Evolutionary conservation across 192 early-diverging fungal species (phyloP).

Genomic region (Spinellus fusiger): DNA sequence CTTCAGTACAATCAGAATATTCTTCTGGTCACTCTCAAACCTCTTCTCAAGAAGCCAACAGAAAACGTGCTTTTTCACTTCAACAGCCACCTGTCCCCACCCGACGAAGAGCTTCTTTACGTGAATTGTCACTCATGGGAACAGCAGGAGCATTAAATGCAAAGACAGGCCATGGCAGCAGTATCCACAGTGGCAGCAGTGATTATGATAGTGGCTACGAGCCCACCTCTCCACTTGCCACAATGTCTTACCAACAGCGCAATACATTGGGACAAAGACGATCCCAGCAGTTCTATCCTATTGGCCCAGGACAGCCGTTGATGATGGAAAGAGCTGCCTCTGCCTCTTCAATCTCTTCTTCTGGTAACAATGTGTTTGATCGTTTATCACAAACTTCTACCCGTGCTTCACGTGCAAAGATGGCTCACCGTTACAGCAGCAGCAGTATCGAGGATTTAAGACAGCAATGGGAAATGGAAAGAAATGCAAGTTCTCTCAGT

Average conservation of each 20-base stretch:
- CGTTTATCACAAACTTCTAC: conserved; percentile 29
- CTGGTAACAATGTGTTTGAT: conserved; percentile 24
- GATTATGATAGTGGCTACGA: not conserved
- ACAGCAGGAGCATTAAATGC: not conserved
- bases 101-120: conserved; percentile 23
- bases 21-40: conserved; percentile 3
- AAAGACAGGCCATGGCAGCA: not conserved
- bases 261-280: not conserved
- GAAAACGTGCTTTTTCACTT: conserved; percentile 20
- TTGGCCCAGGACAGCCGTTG: not conserved
- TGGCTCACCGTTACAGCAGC: conserved; percentile 28
- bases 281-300: not conserved
- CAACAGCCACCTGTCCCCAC: conserved; percentile 11
- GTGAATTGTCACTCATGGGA: conserved; percentile 25
- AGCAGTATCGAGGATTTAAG: conserved; percentile 29
- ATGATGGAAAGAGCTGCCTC: conserved; percentile 1
- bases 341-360: conserved; percentile 1
- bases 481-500: conserved; percentile 17
- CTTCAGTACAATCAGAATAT: conserved; percentile 26
- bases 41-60: not conserved
- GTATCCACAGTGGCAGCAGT: not conserved
- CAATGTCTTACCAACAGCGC: not conserved
- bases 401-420: conserved; percentile 28
- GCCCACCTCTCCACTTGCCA: not conserved
- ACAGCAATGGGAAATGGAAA: conserved; percentile 15